Evolutionary conservation across 129 eudicot genomes (phyloP).

Genomic region (Lactuca saligna): DNA sequence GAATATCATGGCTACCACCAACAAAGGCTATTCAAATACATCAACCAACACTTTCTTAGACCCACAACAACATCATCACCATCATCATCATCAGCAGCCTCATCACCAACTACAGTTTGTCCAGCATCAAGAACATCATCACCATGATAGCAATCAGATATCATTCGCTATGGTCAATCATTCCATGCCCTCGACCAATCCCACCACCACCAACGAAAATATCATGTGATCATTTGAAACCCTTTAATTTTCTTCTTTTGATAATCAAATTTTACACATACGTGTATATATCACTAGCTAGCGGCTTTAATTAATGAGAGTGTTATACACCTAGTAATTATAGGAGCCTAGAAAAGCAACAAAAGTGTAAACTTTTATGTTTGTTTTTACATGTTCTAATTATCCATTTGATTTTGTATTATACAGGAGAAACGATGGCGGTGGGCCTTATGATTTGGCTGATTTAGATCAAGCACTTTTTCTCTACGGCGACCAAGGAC

Average conservation of each 20-base stretch:
- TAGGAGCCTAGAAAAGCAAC: background rate
- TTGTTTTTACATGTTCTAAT: background rate
- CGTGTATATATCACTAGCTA: background rate
- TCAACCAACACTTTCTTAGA: constrained; percentile 30
- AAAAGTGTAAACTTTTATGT: constrained; percentile 1
- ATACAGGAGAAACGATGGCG: constrained; percentile 56
- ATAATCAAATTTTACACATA: background rate
- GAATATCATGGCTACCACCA: constrained; percentile 39
- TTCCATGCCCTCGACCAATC: constrained; percentile 49
- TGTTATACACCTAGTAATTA: background rate
- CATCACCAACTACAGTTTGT: constrained; percentile 38
- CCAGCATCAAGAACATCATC: constrained; percentile 48
- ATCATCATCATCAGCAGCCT: constrained; percentile 24
- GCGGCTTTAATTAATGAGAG: background rate
- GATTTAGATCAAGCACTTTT: constrained; percentile 93
- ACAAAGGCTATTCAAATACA: constrained; percentile 38
- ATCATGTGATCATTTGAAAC: constrained; percentile 47
- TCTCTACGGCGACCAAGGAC: constrained; percentile 71
- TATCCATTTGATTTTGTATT: constrained; percentile 13
- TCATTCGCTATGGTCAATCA: constrained; percentile 70
- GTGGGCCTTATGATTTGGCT: constrained; percentile 76
- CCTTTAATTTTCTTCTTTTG: background rate
- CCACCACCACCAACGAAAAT: constrained; percentile 18
- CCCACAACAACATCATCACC: constrained; percentile 43
- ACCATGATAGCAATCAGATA: constrained; percentile 56